A percentile compares a stretch with the other conserved stretches of the same genome.
Conservation (phyloP, 306 rosid species). For the Inga oerstediana region DNA sequence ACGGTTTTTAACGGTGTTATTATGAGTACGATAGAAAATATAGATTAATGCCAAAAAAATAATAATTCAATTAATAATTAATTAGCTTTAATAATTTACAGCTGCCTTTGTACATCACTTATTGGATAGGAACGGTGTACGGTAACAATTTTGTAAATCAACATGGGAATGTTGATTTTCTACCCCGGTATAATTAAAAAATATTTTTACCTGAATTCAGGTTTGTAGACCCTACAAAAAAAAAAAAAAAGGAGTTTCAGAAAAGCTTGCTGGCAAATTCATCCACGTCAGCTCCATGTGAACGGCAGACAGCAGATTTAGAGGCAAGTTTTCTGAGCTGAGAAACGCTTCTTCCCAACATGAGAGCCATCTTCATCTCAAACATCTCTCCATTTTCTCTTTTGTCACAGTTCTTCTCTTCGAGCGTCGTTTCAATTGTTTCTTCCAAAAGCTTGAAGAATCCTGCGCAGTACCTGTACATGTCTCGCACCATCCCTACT, state of each 20-base stretch:
- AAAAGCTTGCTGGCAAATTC: slow-evolving; percentile 60
- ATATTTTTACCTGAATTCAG: background rate
- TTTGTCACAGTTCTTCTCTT: slow-evolving; percentile 47
- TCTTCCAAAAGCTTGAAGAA: slow-evolving; percentile 50
- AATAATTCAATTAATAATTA: background rate
- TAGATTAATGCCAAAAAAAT: background rate
- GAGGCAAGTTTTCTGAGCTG: slow-evolving; percentile 53
- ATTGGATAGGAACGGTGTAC: too few relatives aligned
- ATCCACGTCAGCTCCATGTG: slow-evolving; percentile 42
- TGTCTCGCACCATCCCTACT: slow-evolving; percentile 70
- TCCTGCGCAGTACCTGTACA: slow-evolving; percentile 66
- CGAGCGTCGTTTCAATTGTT: slow-evolving; percentile 46
- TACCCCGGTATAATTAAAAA: too few relatives aligned
- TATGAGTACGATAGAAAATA: too few relatives aligned
- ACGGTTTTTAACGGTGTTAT: too few relatives aligned
- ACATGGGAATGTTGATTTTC: too few relatives aligned
- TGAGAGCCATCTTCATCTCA: slow-evolving; percentile 62
- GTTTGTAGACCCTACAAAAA: background rate
- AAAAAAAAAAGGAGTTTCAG: background rate
- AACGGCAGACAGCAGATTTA: slow-evolving; percentile 49
- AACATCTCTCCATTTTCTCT: slow-evolving; percentile 62
- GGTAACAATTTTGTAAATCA: too few relatives aligned
- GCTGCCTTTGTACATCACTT: too few relatives aligned
- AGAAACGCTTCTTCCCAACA: slow-evolving; percentile 63
- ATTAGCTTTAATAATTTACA: too few relatives aligned